Conservation (phyloP, 176 grass and related monocot genomes). For the Urochloa ruziziensis region DNA sequence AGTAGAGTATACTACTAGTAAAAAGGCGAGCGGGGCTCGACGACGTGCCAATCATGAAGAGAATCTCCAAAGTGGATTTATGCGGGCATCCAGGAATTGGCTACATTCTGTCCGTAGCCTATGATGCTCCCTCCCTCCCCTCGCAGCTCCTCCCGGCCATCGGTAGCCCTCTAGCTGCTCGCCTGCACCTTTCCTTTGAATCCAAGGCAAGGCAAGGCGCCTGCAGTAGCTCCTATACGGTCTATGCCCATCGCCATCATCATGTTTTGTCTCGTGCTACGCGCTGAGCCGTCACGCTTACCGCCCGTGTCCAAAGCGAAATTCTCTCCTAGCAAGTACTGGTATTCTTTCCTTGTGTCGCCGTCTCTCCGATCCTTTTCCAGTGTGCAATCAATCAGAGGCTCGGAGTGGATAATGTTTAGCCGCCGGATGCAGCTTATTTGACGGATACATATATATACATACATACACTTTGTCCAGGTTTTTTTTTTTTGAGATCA, state of each 20-base stretch:
- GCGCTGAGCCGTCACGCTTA: not conserved
- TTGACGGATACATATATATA: too few relatives aligned
- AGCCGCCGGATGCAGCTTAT: not conserved
- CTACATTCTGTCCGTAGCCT: constrained; percentile 14
- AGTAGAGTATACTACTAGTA: too few relatives aligned
- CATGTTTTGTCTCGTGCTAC: constrained; percentile 32
- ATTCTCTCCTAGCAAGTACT: too few relatives aligned
- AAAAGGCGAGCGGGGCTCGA: not conserved
- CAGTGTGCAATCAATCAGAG: not conserved
- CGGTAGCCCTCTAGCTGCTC: not conserved
- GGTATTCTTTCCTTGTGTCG: not conserved
- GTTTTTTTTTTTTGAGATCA: too few relatives aligned
- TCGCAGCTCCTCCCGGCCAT: not conserved
- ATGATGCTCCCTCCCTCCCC: not conserved
- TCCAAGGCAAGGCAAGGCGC: not conserved
- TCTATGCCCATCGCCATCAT: constrained; percentile 25
- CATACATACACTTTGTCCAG: too few relatives aligned
- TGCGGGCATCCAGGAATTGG: constrained; percentile 31
- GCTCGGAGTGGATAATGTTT: too few relatives aligned
- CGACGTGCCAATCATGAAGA: constrained; percentile 35
- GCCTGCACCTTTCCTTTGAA: constrained; percentile 1
- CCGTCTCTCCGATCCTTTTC: not conserved
- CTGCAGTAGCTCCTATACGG: not conserved
- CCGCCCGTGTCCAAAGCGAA: not conserved
- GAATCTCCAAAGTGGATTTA: constrained; percentile 46